These are phyloP conservation scores for Colletotrichum sansevieriae DNA, from an alignment of 2,329 filamentous ascomycete genomes.

Conservation along the genomic window DNA sequence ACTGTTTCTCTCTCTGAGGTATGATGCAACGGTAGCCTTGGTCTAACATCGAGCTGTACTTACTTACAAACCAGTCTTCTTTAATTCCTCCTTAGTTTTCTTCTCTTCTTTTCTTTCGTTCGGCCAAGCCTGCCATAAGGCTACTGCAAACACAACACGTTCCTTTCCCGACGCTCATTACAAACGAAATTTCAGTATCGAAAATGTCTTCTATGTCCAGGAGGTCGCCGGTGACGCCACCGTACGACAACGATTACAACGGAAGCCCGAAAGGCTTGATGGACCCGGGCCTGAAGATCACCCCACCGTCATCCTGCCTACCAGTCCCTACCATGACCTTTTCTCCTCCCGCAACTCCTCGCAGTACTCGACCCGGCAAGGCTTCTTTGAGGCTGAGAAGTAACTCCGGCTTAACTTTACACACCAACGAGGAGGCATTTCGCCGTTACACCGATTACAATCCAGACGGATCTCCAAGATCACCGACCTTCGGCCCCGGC, in stretches of 20 bases:
- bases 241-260: conserved; percentile 27
- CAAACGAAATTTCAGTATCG: neutral
- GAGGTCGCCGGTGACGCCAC: conserved; percentile 37
- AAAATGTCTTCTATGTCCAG: conserved; percentile 32
- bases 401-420: conserved; percentile 60
- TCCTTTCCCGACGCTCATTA: conserved; percentile 32
- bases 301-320: conserved; percentile 2
- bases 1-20: conserved; percentile 19
- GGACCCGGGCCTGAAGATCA: conserved; percentile 8
- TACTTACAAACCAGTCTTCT: conserved; percentile 4
- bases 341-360: conserved; percentile 46
- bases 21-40: conserved; percentile 27
- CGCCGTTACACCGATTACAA: conserved; percentile 63
- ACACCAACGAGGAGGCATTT: conserved; percentile 58
- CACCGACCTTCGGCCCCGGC: conserved; percentile 41
- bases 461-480: conserved; percentile 53
- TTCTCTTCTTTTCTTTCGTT: conserved; percentile 9
- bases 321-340: conserved; percentile 34
- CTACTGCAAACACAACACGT: conserved; percentile 7
- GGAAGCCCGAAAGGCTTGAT: conserved; percentile 11
- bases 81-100: conserved; percentile 5
- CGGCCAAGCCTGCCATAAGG: conserved; percentile 9
- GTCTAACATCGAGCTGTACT: neutral
- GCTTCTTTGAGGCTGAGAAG: conserved; percentile 54
- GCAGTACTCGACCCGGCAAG: conserved; percentile 42